A percentile compares a stretch with the other conserved stretches of the same genome.
Evolutionary conservation across 73 alveolate genomes (phyloP).

Genomic region (Tetrahymena thermophila): DNA sequence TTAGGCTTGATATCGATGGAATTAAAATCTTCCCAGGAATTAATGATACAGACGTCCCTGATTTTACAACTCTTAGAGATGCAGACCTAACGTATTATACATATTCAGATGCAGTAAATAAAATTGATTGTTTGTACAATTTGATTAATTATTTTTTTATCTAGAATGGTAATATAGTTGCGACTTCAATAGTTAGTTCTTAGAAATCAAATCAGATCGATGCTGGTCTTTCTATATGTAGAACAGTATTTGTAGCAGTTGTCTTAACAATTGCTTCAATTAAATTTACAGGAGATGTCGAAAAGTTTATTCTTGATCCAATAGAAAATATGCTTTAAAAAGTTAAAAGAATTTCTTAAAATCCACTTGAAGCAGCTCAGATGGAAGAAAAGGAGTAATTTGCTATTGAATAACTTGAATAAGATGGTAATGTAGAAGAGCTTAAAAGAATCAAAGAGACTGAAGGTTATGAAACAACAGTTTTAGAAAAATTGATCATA

Average conservation of each 20-base stretch:
- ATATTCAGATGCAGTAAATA: neutral
- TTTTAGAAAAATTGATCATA: slow-evolving; percentile 51
- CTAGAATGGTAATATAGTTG: neutral
- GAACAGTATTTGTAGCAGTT: slow-evolving; percentile 85
- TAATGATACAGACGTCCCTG: neutral
- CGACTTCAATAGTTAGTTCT: neutral
- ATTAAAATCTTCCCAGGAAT: neutral
- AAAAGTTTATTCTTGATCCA: slow-evolving; percentile 80
- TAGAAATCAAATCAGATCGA: slow-evolving; percentile 7
- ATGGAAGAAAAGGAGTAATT: slow-evolving; percentile 74
- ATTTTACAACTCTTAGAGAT: neutral
- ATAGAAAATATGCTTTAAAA: slow-evolving; percentile 90
- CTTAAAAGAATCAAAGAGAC: slow-evolving; percentile 18
- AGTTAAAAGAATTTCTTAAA: slow-evolving; percentile 85
- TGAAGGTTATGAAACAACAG: slow-evolving; percentile 37
- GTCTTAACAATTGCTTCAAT: slow-evolving; percentile 80
- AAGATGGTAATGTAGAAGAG: slow-evolving; percentile 9
- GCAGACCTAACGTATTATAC: slow-evolving; percentile 10
- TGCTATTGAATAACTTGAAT: slow-evolving; percentile 21
- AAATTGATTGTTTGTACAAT: neutral
- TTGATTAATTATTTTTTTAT: neutral
- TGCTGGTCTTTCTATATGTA: slow-evolving; percentile 69
- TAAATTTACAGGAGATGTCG: slow-evolving; percentile 78
- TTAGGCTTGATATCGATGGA: neutral
- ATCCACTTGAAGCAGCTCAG: slow-evolving; percentile 90